These are phyloP conservation scores for Malus asiatica DNA, from an alignment of 306 rosid species.

Conservation along the genomic window DNA sequence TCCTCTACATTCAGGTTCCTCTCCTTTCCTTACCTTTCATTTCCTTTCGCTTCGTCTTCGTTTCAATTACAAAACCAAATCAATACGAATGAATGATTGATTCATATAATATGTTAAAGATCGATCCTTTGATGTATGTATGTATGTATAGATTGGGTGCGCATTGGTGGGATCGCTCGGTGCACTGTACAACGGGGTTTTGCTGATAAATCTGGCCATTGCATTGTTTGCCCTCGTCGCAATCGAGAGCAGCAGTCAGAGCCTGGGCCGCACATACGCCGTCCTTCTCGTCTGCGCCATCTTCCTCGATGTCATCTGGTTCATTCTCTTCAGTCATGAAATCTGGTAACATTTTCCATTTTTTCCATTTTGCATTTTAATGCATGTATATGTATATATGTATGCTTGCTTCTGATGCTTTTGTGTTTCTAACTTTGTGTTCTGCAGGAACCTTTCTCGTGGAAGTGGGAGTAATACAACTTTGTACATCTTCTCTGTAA, in stretches of 20 bases:
- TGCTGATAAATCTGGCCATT: slow-evolving; percentile 64
- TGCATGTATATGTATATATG: neutral
- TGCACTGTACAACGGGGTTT: slow-evolving; percentile 80
- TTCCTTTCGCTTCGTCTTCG: neutral
- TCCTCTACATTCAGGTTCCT: slow-evolving; percentile 79
- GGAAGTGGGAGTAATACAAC: slow-evolving; percentile 28
- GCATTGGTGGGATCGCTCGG: slow-evolving; percentile 89
- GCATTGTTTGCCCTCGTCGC: slow-evolving; percentile 91
- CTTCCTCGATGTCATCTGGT: slow-evolving; percentile 73
- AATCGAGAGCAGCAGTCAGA: slow-evolving; percentile 93
- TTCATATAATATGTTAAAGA: neutral
- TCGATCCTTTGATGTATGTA: neutral
- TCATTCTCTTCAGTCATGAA: slow-evolving; percentile 61
- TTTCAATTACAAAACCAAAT: neutral
- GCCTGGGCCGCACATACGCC: slow-evolving; percentile 91
- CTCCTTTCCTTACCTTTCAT: neutral
- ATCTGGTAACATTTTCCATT: slow-evolving; percentile 45
- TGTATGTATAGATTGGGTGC: slow-evolving; percentile 59
- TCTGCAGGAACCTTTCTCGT: slow-evolving; percentile 68
- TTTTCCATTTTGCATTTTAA: neutral
- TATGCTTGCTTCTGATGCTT: neutral
- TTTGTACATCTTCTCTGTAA: slow-evolving; percentile 61
- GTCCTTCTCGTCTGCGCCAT: slow-evolving; percentile 71
- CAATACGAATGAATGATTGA: neutral
- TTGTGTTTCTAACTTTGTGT: neutral